These are phyloP conservation scores for Eucalyptus paniculata DNA, from an alignment of 345 rosid species.

Conservation along the genomic window DNA sequence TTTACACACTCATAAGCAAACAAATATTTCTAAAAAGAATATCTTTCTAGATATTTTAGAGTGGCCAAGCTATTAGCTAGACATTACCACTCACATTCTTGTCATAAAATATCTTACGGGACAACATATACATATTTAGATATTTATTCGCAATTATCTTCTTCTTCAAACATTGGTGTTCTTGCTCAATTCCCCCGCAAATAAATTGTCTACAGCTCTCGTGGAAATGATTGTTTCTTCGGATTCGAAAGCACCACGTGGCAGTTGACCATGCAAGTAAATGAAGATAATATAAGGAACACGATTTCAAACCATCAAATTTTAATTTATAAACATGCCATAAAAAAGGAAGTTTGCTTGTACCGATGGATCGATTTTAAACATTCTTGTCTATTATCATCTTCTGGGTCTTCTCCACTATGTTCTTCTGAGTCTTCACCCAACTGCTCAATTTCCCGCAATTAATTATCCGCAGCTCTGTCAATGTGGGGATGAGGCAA, in stretches of 20 bases:
- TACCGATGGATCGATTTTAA: neutral
- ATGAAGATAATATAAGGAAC: neutral
- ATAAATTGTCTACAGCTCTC: neutral
- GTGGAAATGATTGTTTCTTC: neutral
- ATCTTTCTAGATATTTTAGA: neutral
- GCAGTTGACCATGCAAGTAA: neutral
- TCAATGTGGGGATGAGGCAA: no score
- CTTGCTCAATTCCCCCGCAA: neutral
- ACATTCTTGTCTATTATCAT: neutral
- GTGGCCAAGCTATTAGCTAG: neutral
- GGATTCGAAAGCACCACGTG: fast-evolving
- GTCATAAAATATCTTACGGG: no score
- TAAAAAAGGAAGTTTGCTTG: neutral
- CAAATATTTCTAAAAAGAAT: neutral
- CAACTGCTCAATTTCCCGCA: no score
- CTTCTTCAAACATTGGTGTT: neutral
- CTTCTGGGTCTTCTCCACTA: neutral
- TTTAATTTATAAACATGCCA: neutral
- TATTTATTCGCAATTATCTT: neutral
- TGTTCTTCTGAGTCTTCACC: no score
- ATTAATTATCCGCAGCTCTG: no score
- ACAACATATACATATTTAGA: no score
- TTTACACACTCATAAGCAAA: neutral
- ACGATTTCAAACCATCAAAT: neutral
- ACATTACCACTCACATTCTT: neutral